phyloP scores from a whole-genome alignment of 2,329 filamentous ascomycete genomes.

The Stromatinia cepivora region DNA sequence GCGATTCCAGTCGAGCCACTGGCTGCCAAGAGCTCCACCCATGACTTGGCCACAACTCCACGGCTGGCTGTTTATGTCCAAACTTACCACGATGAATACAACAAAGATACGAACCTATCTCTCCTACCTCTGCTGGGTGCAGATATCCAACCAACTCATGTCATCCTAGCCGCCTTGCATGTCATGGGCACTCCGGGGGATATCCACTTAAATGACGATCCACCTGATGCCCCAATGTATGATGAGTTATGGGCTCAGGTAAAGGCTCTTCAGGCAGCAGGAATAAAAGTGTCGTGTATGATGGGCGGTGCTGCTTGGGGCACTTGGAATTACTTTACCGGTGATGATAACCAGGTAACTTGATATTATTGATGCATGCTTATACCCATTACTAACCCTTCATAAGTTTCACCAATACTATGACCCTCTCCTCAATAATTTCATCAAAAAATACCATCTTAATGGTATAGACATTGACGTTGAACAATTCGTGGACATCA shows the following conservation, averaged over 20 bases:
- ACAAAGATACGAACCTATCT: constrained; percentile 13
- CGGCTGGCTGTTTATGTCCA: constrained; percentile 23
- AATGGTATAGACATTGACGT: constrained; percentile 90
- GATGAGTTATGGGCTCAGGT: constrained; percentile 27
- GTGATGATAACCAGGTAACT: constrained; percentile 16
- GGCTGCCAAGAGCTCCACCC: not conserved
- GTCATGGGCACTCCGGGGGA: constrained; percentile 2
- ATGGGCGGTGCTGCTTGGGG: constrained; percentile 26
- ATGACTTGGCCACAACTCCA: constrained; percentile 1
- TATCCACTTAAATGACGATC: constrained; percentile 26
- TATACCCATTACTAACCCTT: not conserved
- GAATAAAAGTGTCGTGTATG: constrained; percentile 28
- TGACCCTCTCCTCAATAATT: constrained; percentile 21
- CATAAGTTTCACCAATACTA: constrained; percentile 31
- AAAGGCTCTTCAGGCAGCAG: constrained; percentile 18
- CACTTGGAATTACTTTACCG: constrained; percentile 45
- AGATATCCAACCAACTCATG: constrained; percentile 20
- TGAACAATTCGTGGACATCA: constrained; percentile 73
- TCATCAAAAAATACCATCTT: constrained; percentile 73
- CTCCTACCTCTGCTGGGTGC: constrained; percentile 20
- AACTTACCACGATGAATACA: constrained; percentile 14
- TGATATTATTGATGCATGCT: not conserved
- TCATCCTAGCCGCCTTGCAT: constrained; percentile 23
- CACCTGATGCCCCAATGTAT: constrained; percentile 22
- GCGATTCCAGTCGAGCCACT: constrained; percentile 17